Evolutionary conservation across 2,329 filamentous ascomycete genomes (phyloP), one percentile per base, ranked within the genome.

Genomic region (Botrytis cinerea): DNA sequence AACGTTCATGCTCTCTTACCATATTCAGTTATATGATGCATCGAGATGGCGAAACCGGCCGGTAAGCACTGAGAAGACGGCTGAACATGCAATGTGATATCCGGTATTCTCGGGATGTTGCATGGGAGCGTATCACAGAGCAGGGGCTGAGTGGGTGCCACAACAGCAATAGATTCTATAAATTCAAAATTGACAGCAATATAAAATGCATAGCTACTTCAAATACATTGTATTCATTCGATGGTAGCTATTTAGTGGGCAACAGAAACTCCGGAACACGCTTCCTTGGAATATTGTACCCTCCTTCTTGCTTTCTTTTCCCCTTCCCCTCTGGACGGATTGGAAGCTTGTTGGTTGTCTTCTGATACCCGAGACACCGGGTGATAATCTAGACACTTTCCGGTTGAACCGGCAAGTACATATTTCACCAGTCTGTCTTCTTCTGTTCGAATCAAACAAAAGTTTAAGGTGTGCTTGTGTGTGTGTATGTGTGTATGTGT

Each of bases 351-450:
- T 40, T 60, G 9, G 18, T 28, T 62, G 8, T 16, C 51, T 16
- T n/a, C 28, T 32, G 22, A 68, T 43, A 68, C 66, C 66, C 66
- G 66, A 43, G 35, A 57, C 48, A 28, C 46, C 64, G 64, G 64
- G 46, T 68, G 64, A 68, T 28, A 14, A 40, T 38, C 16, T 20
- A 57, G 46, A 68, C 35, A 40, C 54, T 40, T 67, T 67, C 64
- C 64, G 46, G 25, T 43, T 54, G 64, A 57, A 28, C 64, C 64
- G 35, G 35, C 16, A 43, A 16, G 25, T 32, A 57, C 32, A 67
- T 22, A 43, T 63, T 22, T 40, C 40, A 25, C 48, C 46, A 35
- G 64, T 10, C 25, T 14, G 9, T 16, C 35, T 54, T 28, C 4
- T 4, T n/a, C 4, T n/a, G 6, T 51, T 14, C 46, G 12, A 25